Base-by-base conservation (phyloP, 1,284 basidiomycete species). In the Prillingera fragicola region DNA sequence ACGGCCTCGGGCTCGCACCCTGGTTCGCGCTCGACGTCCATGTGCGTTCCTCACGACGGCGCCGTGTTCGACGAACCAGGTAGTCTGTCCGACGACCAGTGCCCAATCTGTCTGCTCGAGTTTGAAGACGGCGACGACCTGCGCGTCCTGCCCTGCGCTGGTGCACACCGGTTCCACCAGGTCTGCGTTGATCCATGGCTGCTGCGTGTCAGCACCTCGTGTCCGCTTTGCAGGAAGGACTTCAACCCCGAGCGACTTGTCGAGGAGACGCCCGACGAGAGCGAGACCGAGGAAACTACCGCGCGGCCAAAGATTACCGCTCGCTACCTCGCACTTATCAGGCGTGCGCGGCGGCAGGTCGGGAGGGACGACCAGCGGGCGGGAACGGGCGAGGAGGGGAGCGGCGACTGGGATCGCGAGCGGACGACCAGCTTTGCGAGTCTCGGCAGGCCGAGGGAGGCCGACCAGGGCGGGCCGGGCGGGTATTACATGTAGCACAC, bases 71-170 rank as follows among this genome's bases (percentile, higher is more conserved):
- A 31, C 3, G 18, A n/a, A 31, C 29, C 29, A 17, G 8, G n/a
- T 2, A 31, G n/a, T 17, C n/a, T 31, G 10, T 26, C 37, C 12
- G 78, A 80, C 29, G 85, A 88, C 65, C 88, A 84, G 19, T 95
- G 90, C 70, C 89, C 91, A 6, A 95, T 95, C 53, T 95, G 91
- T 64, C 84, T 94, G 49, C 76, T 87, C 29, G 89, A 92, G 58
- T 95, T 95, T 61, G 85, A 91, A 67, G 84, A 87, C 52, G 90
- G 88, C 5, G 90, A 95, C 62, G 86, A 92, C 65, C 70, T 94
- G 14, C 80, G 90, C 24, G 78, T 92, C 26, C 72, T 95, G 43
- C 90, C 90, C 1, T 95, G 90, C 67, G 85, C 88, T 62, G 85
- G 84, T 33, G 80, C 84, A 54, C 90, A 95, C 65, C 77, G 80